Evolutionary conservation across 139 green algal genomes (phyloP).

Genomic region (Chlorella vulgaris): DNA sequence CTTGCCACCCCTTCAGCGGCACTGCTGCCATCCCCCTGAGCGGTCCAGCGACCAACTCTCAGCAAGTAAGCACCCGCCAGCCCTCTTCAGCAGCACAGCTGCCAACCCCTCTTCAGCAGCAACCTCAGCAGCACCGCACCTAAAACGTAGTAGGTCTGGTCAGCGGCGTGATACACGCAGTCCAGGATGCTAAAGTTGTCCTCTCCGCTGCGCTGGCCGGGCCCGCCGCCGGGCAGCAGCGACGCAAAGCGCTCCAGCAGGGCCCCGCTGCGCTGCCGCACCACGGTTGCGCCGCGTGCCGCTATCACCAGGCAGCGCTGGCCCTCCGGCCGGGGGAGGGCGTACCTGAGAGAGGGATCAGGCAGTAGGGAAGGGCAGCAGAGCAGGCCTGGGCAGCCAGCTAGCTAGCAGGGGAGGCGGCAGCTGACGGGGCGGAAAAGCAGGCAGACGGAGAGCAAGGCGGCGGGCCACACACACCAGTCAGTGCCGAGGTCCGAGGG

Average conservation of each 20-base stretch:
- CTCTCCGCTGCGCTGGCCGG: neutral
- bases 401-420: neutral
- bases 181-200: constrained; percentile 81
- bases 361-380: neutral
- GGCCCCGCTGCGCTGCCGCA: constrained; percentile 54
- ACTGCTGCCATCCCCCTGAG: too few relatives aligned
- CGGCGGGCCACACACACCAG: constrained; percentile 56
- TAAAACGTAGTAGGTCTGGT: constrained; percentile 52
- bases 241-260: constrained; percentile 70
- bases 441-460: neutral
- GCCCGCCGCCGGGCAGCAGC: constrained; percentile 56
- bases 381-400: neutral
- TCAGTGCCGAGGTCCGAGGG: constrained; percentile 68
- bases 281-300: constrained; percentile 51
- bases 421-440: neutral
- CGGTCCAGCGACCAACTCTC: too few relatives aligned
- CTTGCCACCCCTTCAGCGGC: too few relatives aligned
- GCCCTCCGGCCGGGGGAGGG: constrained; percentile 84
- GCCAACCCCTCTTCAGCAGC: neutral
- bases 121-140: constrained; percentile 5
- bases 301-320: constrained; percentile 81
- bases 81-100: neutral
- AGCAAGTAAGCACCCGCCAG: neutral
- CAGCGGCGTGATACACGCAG: constrained; percentile 75
- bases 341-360: constrained; percentile 69